These are phyloP conservation scores for Trypanosoma caninum DNA, from an alignment of 208 protist species.

Conservation along the genomic window DNA sequence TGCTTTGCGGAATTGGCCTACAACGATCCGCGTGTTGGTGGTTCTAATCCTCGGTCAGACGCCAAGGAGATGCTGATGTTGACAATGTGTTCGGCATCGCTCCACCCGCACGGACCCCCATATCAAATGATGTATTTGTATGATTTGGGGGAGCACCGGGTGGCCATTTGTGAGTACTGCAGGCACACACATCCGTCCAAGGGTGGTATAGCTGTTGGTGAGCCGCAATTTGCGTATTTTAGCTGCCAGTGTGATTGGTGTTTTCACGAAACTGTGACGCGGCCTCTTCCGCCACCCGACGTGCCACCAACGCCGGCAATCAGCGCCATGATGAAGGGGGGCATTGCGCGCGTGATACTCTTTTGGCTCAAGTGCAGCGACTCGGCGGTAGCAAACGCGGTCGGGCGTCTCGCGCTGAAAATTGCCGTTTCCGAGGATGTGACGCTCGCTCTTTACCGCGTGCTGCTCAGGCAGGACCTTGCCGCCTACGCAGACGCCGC, in stretches of 20 bases:
- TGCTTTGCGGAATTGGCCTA: conserved; percentile 67
- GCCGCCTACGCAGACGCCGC: conserved; percentile 33
- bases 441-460: conserved; percentile 31
- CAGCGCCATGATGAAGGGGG: conserved; percentile 27
- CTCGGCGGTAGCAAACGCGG: conserved; percentile 40
- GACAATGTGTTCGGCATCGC: conserved; percentile 24
- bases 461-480: conserved; percentile 18
- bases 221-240: conserved; percentile 60
- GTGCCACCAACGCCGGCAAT: conserved; percentile 39
- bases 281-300: conserved; percentile 22
- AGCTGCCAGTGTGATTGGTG: conserved; percentile 45
- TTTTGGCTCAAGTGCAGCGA: conserved; percentile 26
- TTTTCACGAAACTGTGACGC: not conserved
- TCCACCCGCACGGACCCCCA: conserved; percentile 29
- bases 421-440: conserved; percentile 32
- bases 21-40: conserved; percentile 41
- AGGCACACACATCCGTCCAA: conserved; percentile 42
- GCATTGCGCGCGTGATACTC: conserved; percentile 25
- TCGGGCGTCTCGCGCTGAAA: conserved; percentile 67
- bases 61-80: conserved; percentile 8
- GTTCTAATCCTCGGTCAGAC: not conserved
- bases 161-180: conserved; percentile 56
- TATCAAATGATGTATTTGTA: conserved; percentile 57
- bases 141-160: conserved; percentile 21
- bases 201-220: conserved; percentile 14